Evolutionary conservation across 169 alveolate genomes (phyloP).

Genomic region (Eimeria tenella): DNA sequence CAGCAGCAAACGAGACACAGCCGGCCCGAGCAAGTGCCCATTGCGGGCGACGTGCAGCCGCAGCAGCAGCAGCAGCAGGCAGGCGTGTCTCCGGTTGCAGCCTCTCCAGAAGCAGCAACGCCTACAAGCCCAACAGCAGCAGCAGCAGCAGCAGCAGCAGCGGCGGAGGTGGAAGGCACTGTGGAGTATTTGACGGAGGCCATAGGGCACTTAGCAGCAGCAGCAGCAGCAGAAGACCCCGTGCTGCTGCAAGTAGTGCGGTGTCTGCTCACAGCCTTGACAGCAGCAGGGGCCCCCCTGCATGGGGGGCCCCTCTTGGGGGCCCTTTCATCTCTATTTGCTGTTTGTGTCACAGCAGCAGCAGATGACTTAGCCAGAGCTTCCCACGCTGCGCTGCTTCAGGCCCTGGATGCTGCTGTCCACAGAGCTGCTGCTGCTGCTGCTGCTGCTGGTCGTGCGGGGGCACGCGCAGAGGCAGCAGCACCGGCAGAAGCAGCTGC

Average conservation of each 20-base stretch:
- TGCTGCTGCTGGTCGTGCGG: background rate
- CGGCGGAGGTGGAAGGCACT: background rate
- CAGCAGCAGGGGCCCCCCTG: conserved; percentile 42
- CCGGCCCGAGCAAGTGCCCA: background rate
- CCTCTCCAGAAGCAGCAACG: no score
- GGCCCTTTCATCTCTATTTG: conserved; percentile 21
- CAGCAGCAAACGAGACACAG: background rate
- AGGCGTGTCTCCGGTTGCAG: background rate
- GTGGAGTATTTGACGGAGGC: background rate
- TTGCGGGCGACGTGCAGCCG: background rate
- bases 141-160: background rate
- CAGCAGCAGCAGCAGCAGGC: conserved; percentile 1
- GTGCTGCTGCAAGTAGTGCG: conserved; percentile 72
- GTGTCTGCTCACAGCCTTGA: conserved; percentile 72
- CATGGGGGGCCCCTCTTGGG: conserved; percentile 64
- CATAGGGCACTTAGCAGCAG: background rate
- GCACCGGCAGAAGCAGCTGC: background rate
- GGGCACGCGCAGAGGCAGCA: background rate
- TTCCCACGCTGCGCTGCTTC: conserved; percentile 75
- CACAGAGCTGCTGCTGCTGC: conserved; percentile 34
- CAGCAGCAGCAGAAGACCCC: conserved; percentile 12
- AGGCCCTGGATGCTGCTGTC: conserved; percentile 19
- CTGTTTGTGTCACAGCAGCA: background rate
- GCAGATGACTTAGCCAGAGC: conserved; percentile 42
- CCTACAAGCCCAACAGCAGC: background rate